Evolutionary conservation across 2,329 filamentous ascomycete genomes (phyloP), one percentile per base, ranked within the genome.

Genomic region (Alternaria gaisen): DNA sequence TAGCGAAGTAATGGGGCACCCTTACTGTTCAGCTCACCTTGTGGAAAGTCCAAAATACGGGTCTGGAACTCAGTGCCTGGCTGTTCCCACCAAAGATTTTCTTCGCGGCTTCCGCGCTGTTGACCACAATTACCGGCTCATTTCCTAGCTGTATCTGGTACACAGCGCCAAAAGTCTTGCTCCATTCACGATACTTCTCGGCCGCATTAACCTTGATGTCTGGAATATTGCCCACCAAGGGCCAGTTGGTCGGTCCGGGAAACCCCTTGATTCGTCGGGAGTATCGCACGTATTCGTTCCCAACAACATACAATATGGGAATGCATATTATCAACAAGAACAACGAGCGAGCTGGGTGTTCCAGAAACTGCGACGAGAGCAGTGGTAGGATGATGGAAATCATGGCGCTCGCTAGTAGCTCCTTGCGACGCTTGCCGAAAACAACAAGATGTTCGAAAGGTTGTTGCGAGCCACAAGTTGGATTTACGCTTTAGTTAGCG

Each of bases 101-200:
- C 53, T 71, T 76, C 34, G 80, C 80, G 10, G 78, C 74, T 24
- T 76, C 76, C 0, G 80, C 80, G 42, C 71, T 80, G 61, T 81
- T 82, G 41, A 82, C 80, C 9, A 82, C 79, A 6, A 82, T 70
- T 4, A 83, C 77, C 0, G 80, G 80, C 38, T 80, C 76, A 32
- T 82, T 82, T 18, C 81, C 80, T 2, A 83, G 72, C 61, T 82
- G 79, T n/a, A 83, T 81, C 63, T 82, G 81, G 47, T 81, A 82
- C 10, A 82, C 79, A 0, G 76, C 72, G 14, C 80, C 80, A 61
- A 80, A 80, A 12, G 65, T 73, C 61, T 77, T 75, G 43, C 77
- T 72, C 80, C 80, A 82, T 56, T 80, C 66, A 10, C 80, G 75
- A 56, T 82, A 82, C 60, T 79, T 79, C 48, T 82, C 79, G 3